Percentiles rank a stretch among this genome's conserved stretches.
phyloP scores from a whole-genome alignment of 257 asterid genomes.

The Dorcoceras hygrometricum region DNA sequence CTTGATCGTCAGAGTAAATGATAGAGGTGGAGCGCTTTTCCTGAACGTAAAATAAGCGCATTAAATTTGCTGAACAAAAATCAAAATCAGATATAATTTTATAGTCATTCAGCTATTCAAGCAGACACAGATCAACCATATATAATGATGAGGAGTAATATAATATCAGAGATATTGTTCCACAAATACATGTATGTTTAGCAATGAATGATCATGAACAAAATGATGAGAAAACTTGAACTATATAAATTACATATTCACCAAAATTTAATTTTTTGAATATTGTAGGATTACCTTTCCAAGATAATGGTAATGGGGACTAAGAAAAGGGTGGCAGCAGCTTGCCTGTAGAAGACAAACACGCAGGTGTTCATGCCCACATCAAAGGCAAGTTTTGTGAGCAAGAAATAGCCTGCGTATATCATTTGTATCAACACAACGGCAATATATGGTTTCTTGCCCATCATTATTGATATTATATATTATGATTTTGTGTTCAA shows the following conservation, averaged over 20 bases:
- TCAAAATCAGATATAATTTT: too few relatives aligned
- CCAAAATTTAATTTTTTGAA: neutral
- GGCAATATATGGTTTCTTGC: conserved; percentile 37
- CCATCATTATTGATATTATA: conserved; percentile 27
- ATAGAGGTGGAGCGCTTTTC: conserved; percentile 68
- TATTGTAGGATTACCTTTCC: conserved; percentile 39
- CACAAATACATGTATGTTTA: too few relatives aligned
- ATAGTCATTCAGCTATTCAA: too few relatives aligned
- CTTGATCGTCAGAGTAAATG: conserved; percentile 53
- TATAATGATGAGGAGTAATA: too few relatives aligned
- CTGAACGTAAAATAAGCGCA: conserved; percentile 33
- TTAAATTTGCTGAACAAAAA: neutral
- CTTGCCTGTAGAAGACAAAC: conserved; percentile 84
- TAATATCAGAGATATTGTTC: too few relatives aligned
- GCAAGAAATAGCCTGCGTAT: conserved; percentile 75
- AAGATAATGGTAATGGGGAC: conserved; percentile 59
- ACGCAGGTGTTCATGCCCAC: conserved; percentile 81
- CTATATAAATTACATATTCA: too few relatives aligned
- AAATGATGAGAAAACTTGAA: neutral
- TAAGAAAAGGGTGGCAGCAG: conserved; percentile 68
- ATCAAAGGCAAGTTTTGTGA: conserved; percentile 74
- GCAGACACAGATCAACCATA: too few relatives aligned
- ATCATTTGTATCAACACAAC: conserved; percentile 46
- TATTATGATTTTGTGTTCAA: too few relatives aligned
- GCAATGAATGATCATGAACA: too few relatives aligned